Evolutionary conservation across 345 rosid species (phyloP).

Genomic region (Populus alba): DNA sequence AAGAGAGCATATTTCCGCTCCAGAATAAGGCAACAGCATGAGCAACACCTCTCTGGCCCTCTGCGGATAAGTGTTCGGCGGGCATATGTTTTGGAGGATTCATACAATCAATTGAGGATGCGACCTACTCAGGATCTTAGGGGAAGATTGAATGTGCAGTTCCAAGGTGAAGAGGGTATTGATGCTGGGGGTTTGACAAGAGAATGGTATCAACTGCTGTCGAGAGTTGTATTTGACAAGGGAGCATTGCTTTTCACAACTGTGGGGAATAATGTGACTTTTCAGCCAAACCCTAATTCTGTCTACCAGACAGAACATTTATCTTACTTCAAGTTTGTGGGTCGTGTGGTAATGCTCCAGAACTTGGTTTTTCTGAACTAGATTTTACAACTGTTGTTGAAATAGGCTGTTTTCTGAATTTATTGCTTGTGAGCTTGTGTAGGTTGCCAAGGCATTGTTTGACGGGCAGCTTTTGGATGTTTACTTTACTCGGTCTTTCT

Average conservation of each 20-base stretch:
- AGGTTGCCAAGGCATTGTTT: conserved; percentile 94
- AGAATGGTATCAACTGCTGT: conserved; percentile 95
- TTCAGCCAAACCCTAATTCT: conserved; percentile 97
- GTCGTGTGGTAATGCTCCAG: conserved; percentile 75
- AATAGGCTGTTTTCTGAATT: neutral
- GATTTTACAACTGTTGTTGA: neutral
- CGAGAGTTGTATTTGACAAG: conserved; percentile 94
- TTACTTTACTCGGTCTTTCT: conserved; percentile 90
- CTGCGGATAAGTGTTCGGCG: conserved; percentile 86
- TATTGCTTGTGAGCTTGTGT: conserved; percentile 18
- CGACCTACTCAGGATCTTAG: conserved; percentile 81
- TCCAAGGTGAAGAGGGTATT: conserved; percentile 98
- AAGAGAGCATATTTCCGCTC: conserved; percentile 90
- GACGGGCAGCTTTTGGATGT: conserved; percentile 99
- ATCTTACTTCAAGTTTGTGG: conserved; percentile 92
- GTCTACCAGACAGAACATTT: conserved; percentile 96
- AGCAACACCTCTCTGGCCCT: conserved; percentile 86
- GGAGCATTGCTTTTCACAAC: conserved; percentile 93
- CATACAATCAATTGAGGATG: conserved; percentile 95
- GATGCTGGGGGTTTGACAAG: conserved; percentile 99
- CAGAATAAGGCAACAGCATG: conserved; percentile 86
- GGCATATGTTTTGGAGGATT: conserved; percentile 93
- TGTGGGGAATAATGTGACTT: conserved; percentile 88
- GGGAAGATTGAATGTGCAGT: conserved; percentile 90
- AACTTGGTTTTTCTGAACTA: conserved; percentile 11